These are phyloP conservation scores for Ophiostoma montium DNA, from an alignment of 2,329 filamentous ascomycete genomes.

Conservation along the genomic window DNA sequence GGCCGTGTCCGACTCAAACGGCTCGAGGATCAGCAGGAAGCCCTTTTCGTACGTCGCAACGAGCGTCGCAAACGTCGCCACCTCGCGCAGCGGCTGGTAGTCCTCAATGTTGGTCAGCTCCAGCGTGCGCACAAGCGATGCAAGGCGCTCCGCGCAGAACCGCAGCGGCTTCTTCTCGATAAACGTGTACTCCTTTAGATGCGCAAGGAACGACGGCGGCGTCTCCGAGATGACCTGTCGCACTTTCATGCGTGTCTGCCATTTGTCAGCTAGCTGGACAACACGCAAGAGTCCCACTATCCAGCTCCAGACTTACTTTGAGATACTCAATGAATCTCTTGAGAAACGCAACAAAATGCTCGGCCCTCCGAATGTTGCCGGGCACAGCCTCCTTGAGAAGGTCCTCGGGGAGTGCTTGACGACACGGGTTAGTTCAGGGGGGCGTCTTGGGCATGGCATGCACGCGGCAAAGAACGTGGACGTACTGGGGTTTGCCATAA, in stretches of 20 bases:
- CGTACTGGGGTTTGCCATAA: slow-evolving; percentile 77
- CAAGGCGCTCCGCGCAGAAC: slow-evolving; percentile 89
- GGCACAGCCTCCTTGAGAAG: slow-evolving; percentile 90
- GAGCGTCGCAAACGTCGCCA: slow-evolving; percentile 91
- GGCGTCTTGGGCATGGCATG: no score
- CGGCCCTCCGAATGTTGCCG: slow-evolving; percentile 87
- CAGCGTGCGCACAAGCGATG: slow-evolving; percentile 84
- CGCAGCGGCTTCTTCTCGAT: slow-evolving; percentile 91
- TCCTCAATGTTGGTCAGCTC: slow-evolving; percentile 97
- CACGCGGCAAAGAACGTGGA: background rate
- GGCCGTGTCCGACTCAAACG: slow-evolving; percentile 87
- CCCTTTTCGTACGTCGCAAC: slow-evolving; percentile 95
- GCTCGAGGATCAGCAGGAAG: slow-evolving; percentile 91
- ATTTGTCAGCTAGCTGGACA: background rate
- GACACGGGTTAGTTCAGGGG: background rate
- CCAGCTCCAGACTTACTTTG: slow-evolving; percentile 50
- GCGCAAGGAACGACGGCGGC: slow-evolving; percentile 79
- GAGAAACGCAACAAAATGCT: slow-evolving; percentile 89
- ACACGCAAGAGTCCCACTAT: background rate
- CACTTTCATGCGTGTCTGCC: slow-evolving; percentile 93
- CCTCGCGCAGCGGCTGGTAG: slow-evolving; percentile 91
- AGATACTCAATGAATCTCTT: slow-evolving; percentile 97
- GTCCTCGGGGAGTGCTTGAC: slow-evolving; percentile 71
- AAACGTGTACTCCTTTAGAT: slow-evolving; percentile 90
- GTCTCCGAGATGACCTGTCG: slow-evolving; percentile 96